Base-by-base conservation (phyloP, 108 stramenopile species). In the Parietichytrium sp. region DNA sequence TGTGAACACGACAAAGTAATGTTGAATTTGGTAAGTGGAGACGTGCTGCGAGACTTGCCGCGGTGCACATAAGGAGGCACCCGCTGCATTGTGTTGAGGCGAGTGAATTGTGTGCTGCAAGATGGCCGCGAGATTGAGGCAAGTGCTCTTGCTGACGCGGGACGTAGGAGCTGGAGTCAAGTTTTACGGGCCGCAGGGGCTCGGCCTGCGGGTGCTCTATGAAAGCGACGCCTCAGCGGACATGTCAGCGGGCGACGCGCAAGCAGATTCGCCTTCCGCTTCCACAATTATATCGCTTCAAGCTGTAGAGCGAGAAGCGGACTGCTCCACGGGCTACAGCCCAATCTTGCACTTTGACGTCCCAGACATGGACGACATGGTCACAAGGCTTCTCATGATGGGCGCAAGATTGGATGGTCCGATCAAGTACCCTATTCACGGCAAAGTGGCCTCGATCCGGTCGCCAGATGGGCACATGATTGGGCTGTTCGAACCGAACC, bases 381-480 rank as follows among this genome's bases (percentile, higher is more conserved):
- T 86, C 45, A 79, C 80, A 52, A 82, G 85, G 20, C 79, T 85
- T 16, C 26, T 86, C 4, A 30, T 26, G n/a, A 78, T 86, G 38
- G 85, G 85, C 12, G 85, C 55, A 3, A 83, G 83, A 20, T 82
- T 86, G 2, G 85, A 86, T 48, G 85, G 85, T 6, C 85, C 85
- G 36, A 85, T 86, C 82, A 86, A 86, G 80, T 85, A 86, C 38
- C 85, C 85, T 2, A 79, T 80, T 20, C 80, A 86, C 61, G 85
- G 85, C 20, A 85, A 85, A 33, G 47, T 86, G 42, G 85, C 84
- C 7, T 79, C 82, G 30, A 51, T 86, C 2, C 85, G 85, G 3
- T 85, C 84, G 31, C 85, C 85, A 3, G 85, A 86, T 31, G 85
- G 85, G 0, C 85, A 86, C 79, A 86, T 86, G 85, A 82, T 86